A percentile compares a stretch with the other conserved stretches of the same genome.
These are phyloP conservation scores for Phytophthora macrochlamydospora DNA, from an alignment of 352 stramenopile genomes.

Conservation along the genomic window DNA sequence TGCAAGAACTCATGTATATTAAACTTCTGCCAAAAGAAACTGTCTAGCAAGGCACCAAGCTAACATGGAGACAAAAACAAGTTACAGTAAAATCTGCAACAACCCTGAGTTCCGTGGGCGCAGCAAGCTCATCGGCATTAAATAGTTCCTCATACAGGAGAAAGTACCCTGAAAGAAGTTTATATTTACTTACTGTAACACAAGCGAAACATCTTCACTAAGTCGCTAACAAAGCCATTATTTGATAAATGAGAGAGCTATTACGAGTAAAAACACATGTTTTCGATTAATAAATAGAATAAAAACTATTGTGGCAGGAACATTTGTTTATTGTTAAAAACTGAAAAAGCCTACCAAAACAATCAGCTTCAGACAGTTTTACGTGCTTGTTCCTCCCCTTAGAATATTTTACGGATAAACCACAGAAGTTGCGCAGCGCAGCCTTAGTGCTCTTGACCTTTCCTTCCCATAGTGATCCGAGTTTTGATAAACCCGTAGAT, in stretches of 20 bases:
- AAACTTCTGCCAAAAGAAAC: no score
- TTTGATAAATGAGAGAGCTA: conserved; percentile 15
- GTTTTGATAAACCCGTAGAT: background rate
- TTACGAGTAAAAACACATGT: background rate
- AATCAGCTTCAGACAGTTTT: background rate
- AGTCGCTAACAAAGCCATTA: background rate
- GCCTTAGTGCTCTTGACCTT: background rate
- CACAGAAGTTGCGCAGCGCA: background rate
- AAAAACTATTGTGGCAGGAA: background rate
- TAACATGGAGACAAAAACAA: no score
- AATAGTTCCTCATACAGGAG: no score
- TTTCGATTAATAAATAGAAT: background rate
- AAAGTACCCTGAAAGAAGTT: no score
- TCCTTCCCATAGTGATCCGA: background rate
- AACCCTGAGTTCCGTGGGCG: no score
- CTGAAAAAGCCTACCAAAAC: no score
- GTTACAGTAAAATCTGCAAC: no score
- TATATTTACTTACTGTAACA: conserved; percentile 6
- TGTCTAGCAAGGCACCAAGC: no score
- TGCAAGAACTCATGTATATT: no score
- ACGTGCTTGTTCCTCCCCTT: background rate
- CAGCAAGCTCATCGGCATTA: no score
- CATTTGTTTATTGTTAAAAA: background rate
- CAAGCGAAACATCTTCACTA: conserved; percentile 11
- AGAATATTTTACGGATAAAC: background rate